These are phyloP conservation scores for Vigna nakashimae DNA, from an alignment of 306 rosid genomes.

Conservation along the genomic window DNA sequence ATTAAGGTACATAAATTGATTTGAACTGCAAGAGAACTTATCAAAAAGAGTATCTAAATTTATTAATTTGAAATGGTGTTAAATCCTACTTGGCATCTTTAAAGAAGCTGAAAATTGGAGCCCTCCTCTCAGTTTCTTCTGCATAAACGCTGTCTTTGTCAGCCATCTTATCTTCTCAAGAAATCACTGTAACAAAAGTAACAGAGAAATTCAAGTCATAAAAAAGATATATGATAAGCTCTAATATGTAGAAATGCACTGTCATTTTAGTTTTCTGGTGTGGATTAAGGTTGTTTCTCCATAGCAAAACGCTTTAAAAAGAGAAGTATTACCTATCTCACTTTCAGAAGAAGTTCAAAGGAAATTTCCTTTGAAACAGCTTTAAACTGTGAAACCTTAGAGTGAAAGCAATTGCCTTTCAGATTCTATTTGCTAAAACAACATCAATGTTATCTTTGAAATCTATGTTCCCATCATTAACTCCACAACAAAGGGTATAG, in stretches of 20 bases:
- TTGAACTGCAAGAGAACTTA: not conserved
- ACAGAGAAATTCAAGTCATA: not conserved
- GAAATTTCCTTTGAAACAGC: constrained; percentile 15
- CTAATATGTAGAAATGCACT: not conserved
- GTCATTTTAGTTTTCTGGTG: not conserved
- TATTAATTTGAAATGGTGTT: constrained; percentile 7
- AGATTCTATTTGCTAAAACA: not conserved
- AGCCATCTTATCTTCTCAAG: constrained; percentile 46
- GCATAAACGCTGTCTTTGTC: constrained; percentile 49
- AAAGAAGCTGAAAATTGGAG: constrained; percentile 56
- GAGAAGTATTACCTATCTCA: not conserved
- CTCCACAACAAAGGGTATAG: not conserved
- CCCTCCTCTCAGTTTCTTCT: constrained; percentile 44
- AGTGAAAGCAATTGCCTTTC: not conserved
- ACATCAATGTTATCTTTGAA: not conserved
- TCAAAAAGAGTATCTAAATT: not conserved
- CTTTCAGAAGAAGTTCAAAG: constrained; percentile 31
- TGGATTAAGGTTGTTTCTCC: not conserved
- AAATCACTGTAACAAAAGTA: constrained; percentile 9
- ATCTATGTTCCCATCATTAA: not conserved
- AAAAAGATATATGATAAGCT: not conserved
- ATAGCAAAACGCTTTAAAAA: not conserved
- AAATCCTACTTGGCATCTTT: constrained; percentile 58
- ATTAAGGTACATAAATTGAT: not conserved
- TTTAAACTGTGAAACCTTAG: not conserved